Evolutionary conservation across 2,329 filamentous ascomycete species (phyloP).

Genomic region (Hypoxylon sp.): DNA sequence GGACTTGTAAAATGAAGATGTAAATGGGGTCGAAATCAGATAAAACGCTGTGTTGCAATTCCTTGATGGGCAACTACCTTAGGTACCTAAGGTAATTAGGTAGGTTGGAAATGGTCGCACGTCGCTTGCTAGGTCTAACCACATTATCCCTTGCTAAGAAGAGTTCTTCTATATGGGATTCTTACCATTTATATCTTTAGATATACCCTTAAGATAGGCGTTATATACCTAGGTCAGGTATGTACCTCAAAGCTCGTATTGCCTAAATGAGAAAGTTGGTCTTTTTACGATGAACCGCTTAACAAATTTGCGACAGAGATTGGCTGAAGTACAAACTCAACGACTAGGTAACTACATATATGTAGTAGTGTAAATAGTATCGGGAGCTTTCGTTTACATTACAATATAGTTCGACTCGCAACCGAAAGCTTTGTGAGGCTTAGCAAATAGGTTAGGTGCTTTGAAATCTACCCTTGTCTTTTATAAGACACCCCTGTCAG

Average conservation of each 20-base stretch:
- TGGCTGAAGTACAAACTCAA: not conserved
- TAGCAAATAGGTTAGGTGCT: not conserved
- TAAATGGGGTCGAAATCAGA: too few species aligned
- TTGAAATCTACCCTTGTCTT: slow-evolving; percentile 2
- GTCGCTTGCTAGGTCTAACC: not conserved
- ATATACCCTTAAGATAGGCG: not conserved
- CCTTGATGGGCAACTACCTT: too few species aligned
- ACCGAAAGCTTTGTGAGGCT: not conserved
- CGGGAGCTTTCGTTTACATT: not conserved
- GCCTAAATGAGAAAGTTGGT: not conserved
- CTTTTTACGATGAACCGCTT: not conserved
- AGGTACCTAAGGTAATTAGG: too few species aligned
- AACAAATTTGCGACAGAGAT: not conserved
- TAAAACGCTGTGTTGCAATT: too few species aligned
- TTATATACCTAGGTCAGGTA: not conserved
- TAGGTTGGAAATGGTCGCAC: not conserved
- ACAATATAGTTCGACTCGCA: slow-evolving; percentile 10
- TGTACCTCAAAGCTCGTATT: not conserved
- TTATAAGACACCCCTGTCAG: not conserved
- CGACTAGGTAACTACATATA: not conserved
- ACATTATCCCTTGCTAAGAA: too few species aligned
- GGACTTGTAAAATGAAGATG: too few species aligned
- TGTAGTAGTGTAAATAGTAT: not conserved
- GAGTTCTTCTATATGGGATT: too few species aligned
- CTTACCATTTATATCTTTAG: not conserved